Evolutionary conservation across 768 basidiomycete genomes (phyloP).

Genomic region (Postia placenta): DNA sequence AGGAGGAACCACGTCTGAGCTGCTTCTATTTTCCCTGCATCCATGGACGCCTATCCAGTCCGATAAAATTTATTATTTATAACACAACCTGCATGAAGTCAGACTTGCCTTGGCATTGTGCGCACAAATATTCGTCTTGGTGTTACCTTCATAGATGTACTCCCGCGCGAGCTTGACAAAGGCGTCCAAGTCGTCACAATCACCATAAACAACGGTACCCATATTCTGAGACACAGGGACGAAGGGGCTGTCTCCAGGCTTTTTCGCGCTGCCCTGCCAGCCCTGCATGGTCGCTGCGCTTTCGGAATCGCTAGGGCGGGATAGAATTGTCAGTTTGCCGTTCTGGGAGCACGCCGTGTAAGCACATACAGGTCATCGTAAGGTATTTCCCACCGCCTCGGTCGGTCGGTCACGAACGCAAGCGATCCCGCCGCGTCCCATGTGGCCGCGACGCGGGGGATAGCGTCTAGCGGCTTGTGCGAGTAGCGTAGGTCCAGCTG

Average conservation of each 20-base stretch:
- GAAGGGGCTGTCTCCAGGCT: constrained; percentile 51
- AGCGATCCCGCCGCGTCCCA: constrained; percentile 66
- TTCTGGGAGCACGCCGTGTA: neutral
- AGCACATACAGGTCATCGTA: constrained; percentile 71
- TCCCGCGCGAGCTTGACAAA: constrained; percentile 59
- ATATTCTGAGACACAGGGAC: constrained; percentile 50
- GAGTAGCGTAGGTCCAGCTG: constrained; percentile 70
- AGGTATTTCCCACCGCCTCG: constrained; percentile 54
- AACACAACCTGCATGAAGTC: neutral
- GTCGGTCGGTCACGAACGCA: constrained; percentile 58
- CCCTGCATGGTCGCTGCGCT: constrained; percentile 16
- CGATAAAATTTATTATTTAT: neutral
- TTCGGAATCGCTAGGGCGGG: constrained; percentile 29
- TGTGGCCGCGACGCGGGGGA: constrained; percentile 55
- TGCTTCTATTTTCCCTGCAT: constrained; percentile 46
- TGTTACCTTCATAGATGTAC: constrained; percentile 49
- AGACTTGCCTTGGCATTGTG: constrained; percentile 51
- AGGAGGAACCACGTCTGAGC: constrained; percentile 68
- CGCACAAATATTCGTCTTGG: constrained; percentile 43
- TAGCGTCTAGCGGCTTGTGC: constrained; percentile 57
- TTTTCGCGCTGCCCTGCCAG: constrained; percentile 39
- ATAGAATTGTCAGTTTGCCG: neutral
- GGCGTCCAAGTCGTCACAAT: constrained; percentile 33
- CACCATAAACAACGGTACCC: constrained; percentile 41
- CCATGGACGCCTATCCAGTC: constrained; percentile 42